A percentile compares a stretch with the other conserved stretches of the same genome.
These are phyloP conservation scores for Schoenoplectus triqueter DNA, from an alignment of 202 grass and related monocot genomes.

Conservation along the genomic window DNA sequence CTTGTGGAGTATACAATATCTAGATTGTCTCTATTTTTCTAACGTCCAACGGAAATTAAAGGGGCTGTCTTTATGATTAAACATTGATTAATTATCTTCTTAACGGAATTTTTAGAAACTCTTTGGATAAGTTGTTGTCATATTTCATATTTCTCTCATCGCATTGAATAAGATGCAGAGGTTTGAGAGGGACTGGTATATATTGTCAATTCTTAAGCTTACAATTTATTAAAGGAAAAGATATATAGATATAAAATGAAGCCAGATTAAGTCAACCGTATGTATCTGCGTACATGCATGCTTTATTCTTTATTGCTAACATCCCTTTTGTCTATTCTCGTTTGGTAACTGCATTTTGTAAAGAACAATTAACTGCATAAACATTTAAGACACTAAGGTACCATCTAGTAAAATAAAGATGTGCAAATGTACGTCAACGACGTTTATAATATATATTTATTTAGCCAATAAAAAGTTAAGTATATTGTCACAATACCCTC, in stretches of 20 bases:
- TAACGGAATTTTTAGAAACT: constrained; percentile 6
- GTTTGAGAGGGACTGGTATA: constrained; percentile 6
- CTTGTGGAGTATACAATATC: not conserved
- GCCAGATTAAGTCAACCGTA: not conserved
- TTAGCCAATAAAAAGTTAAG: too few species aligned
- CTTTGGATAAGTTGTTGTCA: not conserved
- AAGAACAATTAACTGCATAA: too few species aligned
- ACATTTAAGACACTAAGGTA: too few species aligned
- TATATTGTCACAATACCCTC: too few species aligned
- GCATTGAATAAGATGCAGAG: not conserved
- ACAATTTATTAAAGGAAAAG: not conserved
- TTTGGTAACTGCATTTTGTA: too few species aligned
- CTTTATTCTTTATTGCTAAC: too few species aligned
- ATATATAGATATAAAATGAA: not conserved
- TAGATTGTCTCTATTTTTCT: not conserved
- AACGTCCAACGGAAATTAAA: not conserved
- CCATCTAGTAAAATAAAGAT: too few species aligned
- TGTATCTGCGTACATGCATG: too few species aligned
- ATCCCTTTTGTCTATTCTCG: too few species aligned
- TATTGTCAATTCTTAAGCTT: not conserved
- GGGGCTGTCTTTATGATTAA: not conserved
- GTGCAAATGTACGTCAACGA: too few species aligned
- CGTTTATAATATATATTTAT: too few species aligned
- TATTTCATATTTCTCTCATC: not conserved
- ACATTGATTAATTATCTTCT: constrained; percentile 17